Conservation (phyloP, 768 basidiomycete genomes). For the Phanerochaete sordida region DNA sequence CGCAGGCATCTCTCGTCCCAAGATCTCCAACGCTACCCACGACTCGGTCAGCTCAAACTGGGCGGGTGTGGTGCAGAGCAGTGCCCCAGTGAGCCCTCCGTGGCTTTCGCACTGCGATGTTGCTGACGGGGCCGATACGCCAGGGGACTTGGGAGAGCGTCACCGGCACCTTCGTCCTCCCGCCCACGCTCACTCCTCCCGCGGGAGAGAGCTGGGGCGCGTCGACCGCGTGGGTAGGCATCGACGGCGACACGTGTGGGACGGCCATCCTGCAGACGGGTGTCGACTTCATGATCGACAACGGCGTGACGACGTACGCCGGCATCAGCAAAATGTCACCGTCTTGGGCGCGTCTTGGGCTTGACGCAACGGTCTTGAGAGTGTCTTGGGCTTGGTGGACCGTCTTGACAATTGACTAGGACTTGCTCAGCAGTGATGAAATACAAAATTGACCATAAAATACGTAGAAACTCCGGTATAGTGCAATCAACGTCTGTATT, state of each 20-base stretch:
- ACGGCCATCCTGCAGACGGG: conserved; percentile 34
- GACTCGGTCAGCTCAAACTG: conserved; percentile 32
- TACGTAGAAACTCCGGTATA: too few relatives aligned
- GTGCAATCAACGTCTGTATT: too few relatives aligned
- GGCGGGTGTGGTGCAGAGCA: conserved; percentile 31
- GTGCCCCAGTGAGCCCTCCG: conserved; percentile 15
- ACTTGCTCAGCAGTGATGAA: too few relatives aligned
- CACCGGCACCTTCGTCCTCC: conserved; percentile 32
- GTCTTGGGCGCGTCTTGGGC: too few relatives aligned
- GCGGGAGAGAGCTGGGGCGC: conserved; percentile 24
- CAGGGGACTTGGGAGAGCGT: conserved; percentile 32
- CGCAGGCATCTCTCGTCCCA: too few relatives aligned
- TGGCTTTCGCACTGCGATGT: background rate
- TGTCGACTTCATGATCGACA: conserved; percentile 25
- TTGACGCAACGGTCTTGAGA: too few relatives aligned
- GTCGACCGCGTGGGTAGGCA: conserved; percentile 34
- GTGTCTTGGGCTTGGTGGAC: too few relatives aligned
- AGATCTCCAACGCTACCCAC: conserved; percentile 19
- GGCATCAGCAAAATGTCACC: too few relatives aligned
- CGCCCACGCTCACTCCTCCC: conserved; percentile 28
- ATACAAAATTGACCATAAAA: too few relatives aligned
- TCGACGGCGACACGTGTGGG: conserved; percentile 34
- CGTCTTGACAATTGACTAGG: too few relatives aligned
- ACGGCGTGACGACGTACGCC: too few relatives aligned
- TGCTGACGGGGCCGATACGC: background rate